A percentile compares a stretch with the other conserved stretches of the same genome.
Evolutionary conservation across 768 basidiomycete genomes (phyloP).

Genomic region (Tricholoma terreum): DNA sequence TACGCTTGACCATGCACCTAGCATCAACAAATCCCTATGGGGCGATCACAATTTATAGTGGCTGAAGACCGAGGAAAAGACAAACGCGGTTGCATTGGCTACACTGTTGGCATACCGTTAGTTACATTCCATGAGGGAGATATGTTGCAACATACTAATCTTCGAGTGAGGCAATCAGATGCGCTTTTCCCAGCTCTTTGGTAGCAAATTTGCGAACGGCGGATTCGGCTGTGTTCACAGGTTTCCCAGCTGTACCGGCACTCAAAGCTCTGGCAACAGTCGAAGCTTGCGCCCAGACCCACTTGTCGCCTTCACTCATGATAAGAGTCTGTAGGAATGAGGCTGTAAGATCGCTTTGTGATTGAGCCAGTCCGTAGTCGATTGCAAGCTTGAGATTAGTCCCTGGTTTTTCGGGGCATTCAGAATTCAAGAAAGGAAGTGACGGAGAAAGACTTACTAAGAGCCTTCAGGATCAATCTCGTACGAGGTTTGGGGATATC

Average conservation of each 20-base stretch:
- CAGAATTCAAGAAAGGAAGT: background rate
- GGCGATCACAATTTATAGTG: background rate
- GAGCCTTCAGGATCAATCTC: slow-evolving; percentile 67
- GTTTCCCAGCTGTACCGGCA: slow-evolving; percentile 62
- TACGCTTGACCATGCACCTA: slow-evolving; percentile 76
- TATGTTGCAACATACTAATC: slow-evolving; percentile 67
- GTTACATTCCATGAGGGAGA: background rate
- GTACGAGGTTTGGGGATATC: slow-evolving; percentile 72
- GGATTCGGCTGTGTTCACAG: slow-evolving; percentile 70
- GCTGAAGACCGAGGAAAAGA: background rate
- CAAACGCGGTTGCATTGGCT: slow-evolving; percentile 77
- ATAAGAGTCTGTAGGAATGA: slow-evolving; percentile 93
- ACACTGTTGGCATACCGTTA: slow-evolving; percentile 44
- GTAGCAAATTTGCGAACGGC: slow-evolving; percentile 88
- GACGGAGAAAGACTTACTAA: slow-evolving; percentile 50
- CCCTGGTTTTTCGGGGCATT: slow-evolving; percentile 34
- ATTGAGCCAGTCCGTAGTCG: slow-evolving; percentile 77
- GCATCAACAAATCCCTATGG: slow-evolving; percentile 66
- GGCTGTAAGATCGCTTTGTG: slow-evolving; percentile 81
- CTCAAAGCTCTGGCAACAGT: slow-evolving; percentile 69
- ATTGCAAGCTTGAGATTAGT: slow-evolving; percentile 91
- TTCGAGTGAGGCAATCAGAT: slow-evolving; percentile 76
- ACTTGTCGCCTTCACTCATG: slow-evolving; percentile 94
- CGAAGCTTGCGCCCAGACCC: slow-evolving; percentile 72
- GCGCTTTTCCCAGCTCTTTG: slow-evolving; percentile 76